Evolutionary conservation across 345 rosid genomes (phyloP).

Genomic region (Erysimum cheiranthoides): DNA sequence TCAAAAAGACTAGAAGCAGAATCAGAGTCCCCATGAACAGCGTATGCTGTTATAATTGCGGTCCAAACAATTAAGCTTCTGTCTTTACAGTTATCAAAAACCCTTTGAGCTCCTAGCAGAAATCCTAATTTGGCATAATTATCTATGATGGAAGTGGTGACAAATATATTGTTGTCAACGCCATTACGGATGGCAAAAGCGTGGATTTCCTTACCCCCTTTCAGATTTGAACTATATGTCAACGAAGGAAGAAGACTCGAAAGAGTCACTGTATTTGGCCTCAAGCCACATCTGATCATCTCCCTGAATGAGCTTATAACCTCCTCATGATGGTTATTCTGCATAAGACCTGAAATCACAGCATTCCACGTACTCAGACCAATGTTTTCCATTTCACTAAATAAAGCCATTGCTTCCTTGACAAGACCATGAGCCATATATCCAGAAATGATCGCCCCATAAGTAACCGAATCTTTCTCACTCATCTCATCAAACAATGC

Average conservation of each 20-base stretch:
- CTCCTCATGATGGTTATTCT: constrained; percentile 61
- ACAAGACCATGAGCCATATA: constrained; percentile 77
- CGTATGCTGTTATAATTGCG: constrained; percentile 75
- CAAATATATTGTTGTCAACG: constrained; percentile 59
- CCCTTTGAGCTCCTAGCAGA: constrained; percentile 60
- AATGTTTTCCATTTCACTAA: constrained; percentile 55
- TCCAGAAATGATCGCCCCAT: constrained; percentile 71
- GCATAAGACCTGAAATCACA: constrained; percentile 78
- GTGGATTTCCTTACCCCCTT: constrained; percentile 79
- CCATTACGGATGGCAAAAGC: constrained; percentile 65
- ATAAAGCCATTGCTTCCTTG: constrained; percentile 59
- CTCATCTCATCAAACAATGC: constrained; percentile 71
- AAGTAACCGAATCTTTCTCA: constrained; percentile 71
- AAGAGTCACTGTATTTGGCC: constrained; percentile 72
- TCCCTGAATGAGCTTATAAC: constrained; percentile 59
- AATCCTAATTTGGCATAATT: constrained; percentile 74
- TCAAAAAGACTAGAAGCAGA: constrained; percentile 58
- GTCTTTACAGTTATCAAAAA: constrained; percentile 60
- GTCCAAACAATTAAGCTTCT: constrained; percentile 87
- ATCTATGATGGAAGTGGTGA: constrained; percentile 73
- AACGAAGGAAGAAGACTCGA: constrained; percentile 70
- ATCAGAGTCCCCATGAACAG: constrained; percentile 74
- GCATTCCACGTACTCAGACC: constrained; percentile 79
- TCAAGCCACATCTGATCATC: constrained; percentile 59
- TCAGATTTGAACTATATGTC: constrained; percentile 62